phyloP scores from a whole-genome alignment of 768 basidiomycete species.

The Boletus rubescentipes region DNA sequence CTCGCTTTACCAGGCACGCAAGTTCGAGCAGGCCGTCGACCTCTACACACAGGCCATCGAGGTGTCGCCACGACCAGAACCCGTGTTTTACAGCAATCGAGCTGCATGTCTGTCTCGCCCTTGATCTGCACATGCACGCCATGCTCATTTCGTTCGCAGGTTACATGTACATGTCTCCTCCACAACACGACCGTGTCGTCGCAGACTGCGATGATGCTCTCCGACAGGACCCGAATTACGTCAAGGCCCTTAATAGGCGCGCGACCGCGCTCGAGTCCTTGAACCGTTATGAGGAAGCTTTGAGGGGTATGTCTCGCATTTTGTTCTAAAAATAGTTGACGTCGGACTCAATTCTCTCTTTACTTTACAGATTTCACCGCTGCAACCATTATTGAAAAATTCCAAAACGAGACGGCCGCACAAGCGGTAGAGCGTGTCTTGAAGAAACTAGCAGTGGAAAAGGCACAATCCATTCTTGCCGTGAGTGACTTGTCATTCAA shows the following conservation, averaged over 20 bases:
- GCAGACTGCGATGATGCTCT: conserved; percentile 89
- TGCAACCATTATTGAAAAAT: conserved; percentile 92
- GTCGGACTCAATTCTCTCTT: neutral
- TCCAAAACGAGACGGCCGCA: conserved; percentile 78
- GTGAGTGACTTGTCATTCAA: conserved; percentile 37
- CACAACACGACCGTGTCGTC: conserved; percentile 79
- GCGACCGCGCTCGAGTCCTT: conserved; percentile 83
- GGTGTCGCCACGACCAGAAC: conserved; percentile 74
- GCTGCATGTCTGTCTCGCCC: conserved; percentile 75
- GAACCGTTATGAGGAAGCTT: conserved; percentile 67
- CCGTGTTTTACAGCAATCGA: conserved; percentile 95
- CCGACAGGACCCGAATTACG: conserved; percentile 76
- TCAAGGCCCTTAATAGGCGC: conserved; percentile 89
- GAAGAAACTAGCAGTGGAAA: conserved; percentile 73
- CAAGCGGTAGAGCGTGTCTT: conserved; percentile 89
- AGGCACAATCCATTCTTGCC: conserved; percentile 69
- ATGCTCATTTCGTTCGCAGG: conserved; percentile 42
- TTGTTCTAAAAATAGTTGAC: neutral
- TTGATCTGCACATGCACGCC: neutral
- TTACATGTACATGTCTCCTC: conserved; percentile 89
- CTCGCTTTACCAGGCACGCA: conserved; percentile 60
- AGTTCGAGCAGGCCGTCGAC: conserved; percentile 57
- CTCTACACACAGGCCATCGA: conserved; percentile 76
- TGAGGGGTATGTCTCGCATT: conserved; percentile 58
- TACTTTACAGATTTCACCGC: conserved; percentile 90